Conservation (phyloP, 352 stramenopile species). For the Halophytophthora polymorphica region DNA sequence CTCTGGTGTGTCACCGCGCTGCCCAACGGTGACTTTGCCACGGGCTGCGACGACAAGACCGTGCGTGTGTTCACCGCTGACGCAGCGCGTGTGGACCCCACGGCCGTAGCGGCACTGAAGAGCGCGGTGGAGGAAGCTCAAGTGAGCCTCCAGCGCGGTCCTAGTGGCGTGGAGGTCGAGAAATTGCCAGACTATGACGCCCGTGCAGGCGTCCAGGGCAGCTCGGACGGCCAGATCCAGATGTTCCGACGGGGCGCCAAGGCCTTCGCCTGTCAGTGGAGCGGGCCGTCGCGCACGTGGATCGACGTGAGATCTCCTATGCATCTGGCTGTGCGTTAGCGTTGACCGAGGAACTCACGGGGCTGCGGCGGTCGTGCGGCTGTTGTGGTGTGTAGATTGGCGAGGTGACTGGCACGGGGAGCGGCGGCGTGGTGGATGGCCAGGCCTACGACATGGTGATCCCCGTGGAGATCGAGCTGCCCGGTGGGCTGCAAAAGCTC, state of each 20-base stretch:
- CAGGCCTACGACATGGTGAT: conserved; percentile 95
- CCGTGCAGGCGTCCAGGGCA: conserved; percentile 64
- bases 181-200: conserved; percentile 93
- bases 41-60: conserved; percentile 92
- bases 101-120: conserved; percentile 63
- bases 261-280: conserved; percentile 96
- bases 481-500: conserved; percentile 90
- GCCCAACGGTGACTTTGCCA: conserved; percentile 89
- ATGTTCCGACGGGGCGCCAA: conserved; percentile 94
- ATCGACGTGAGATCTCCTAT: conserved; percentile 77
- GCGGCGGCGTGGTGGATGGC: conserved; percentile 89
- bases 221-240: conserved; percentile 93
- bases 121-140: conserved; percentile 55
- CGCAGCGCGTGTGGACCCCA: conserved; percentile 57
- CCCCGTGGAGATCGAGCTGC: conserved; percentile 95
- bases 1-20: conserved; percentile 84
- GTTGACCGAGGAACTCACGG: not conserved
- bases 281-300: conserved; percentile 87
- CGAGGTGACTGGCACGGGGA: conserved; percentile 83
- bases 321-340: not conserved
- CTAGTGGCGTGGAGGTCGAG: conserved; percentile 91
- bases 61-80: conserved; percentile 90
- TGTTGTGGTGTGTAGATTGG: conserved; percentile 46
- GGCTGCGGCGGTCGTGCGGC: not conserved
- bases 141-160: conserved; percentile 67